Evolutionary conservation across 2,329 filamentous ascomycete species (phyloP).

Genomic region (Aspergillus unguis): DNA sequence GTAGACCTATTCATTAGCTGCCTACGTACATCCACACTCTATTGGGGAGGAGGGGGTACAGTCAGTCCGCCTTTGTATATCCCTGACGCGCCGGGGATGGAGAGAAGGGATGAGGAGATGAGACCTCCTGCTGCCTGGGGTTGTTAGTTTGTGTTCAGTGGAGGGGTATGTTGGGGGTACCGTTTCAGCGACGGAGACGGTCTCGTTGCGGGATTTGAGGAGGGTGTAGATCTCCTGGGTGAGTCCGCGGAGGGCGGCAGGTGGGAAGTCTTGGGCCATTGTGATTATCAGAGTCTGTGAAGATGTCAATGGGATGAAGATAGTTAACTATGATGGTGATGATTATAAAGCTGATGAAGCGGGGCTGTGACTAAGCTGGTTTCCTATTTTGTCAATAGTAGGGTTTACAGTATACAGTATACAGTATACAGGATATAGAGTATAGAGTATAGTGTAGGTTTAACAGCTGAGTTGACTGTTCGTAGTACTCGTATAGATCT

Average conservation of each 20-base stretch:
- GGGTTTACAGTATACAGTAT: no score
- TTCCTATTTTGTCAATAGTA: no score
- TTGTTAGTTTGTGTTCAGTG: not conserved
- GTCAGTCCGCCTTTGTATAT: conserved; percentile 63
- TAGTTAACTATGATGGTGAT: no score
- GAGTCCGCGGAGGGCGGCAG: conserved; percentile 39
- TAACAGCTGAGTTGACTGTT: no score
- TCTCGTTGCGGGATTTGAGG: conserved; percentile 55
- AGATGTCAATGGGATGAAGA: no score
- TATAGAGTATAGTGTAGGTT: no score
- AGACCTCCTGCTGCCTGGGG: conserved; percentile 60
- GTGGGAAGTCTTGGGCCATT: conserved; percentile 27
- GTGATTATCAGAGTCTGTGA: not conserved
- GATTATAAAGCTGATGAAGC: no score
- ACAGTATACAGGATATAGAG: no score
- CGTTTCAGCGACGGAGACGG: conserved; percentile 61
- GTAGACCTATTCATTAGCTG: conserved; percentile 44
- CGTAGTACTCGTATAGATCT: no score
- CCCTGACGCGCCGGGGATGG: conserved; percentile 55
- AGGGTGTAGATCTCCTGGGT: conserved; percentile 51
- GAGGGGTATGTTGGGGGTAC: conserved; percentile 30
- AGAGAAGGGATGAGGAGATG: conserved; percentile 57
- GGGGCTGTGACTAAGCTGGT: no score
- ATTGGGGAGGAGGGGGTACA: conserved; percentile 19
- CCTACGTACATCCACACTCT: not conserved